Conservation (phyloP, 768 basidiomycete species). For the Rhizopogon salebrosus region DNA sequence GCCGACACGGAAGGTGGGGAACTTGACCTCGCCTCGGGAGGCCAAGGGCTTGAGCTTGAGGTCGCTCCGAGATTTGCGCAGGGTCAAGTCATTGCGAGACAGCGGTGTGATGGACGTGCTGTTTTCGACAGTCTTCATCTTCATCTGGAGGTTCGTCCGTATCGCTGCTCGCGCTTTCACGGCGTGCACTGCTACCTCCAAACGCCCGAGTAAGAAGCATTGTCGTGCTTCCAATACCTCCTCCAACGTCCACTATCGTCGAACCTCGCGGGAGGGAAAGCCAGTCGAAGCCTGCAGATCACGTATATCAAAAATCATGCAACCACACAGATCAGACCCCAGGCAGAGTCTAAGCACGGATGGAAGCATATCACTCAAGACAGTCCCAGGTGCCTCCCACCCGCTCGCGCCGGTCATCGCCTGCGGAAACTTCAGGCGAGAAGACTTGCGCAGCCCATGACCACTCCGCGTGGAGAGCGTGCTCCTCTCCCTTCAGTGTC, state of each 20-base stretch:
- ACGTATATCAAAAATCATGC: background rate
- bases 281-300: constrained; percentile 56
- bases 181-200: constrained; percentile 4
- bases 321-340: background rate
- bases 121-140: background rate
- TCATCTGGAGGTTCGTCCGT: background rate
- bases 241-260: constrained; percentile 63
- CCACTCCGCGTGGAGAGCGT: background rate
- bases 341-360: too few species aligned
- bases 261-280: constrained; percentile 41
- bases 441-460: constrained; percentile 29
- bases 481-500: background rate
- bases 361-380: constrained; percentile 42
- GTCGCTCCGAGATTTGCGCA: background rate
- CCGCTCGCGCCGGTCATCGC: constrained; percentile 73
- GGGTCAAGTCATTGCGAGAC: background rate
- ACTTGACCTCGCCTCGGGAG: background rate
- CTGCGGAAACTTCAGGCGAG: constrained; percentile 63
- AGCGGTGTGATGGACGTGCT: background rate
- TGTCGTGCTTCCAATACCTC: constrained; percentile 56
- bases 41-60: constrained; percentile 1
- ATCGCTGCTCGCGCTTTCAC: constrained; percentile 3
- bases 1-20: background rate
- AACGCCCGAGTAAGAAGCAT: constrained; percentile 39
- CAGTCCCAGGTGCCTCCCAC: constrained; percentile 64